Conservation (phyloP, 768 basidiomycete species). For the Boletellus ananas region DNA sequence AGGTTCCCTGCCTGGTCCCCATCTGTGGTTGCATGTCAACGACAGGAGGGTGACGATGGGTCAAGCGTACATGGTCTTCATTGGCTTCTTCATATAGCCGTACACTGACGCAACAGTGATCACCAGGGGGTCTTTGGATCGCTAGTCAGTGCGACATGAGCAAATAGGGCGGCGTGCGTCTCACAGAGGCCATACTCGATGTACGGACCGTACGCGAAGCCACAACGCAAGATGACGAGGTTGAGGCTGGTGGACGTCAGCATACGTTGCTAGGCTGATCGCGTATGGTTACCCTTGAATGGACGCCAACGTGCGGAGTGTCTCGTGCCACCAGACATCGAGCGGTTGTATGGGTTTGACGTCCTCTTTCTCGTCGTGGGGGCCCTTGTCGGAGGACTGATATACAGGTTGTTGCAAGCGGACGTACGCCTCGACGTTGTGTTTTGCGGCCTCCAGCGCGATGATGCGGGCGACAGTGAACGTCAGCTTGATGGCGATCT, state of each 20-base stretch:
- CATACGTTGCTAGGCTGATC: not conserved
- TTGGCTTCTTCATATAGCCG: slow-evolving; percentile 76
- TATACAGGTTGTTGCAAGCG: slow-evolving; percentile 78
- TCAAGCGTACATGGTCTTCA: slow-evolving; percentile 71
- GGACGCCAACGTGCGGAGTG: slow-evolving; percentile 66
- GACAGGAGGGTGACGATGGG: not conserved
- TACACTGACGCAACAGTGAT: slow-evolving; percentile 78
- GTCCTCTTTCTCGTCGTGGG: slow-evolving; percentile 69
- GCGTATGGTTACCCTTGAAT: slow-evolving; percentile 56
- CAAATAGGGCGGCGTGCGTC: slow-evolving; percentile 23
- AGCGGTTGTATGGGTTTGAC: slow-evolving; percentile 64
- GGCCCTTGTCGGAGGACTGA: slow-evolving; percentile 62
- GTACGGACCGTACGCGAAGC: slow-evolving; percentile 80
- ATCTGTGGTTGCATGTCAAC: slow-evolving; percentile 41
- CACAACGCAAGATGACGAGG: slow-evolving; percentile 72
- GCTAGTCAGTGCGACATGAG: slow-evolving; percentile 12
- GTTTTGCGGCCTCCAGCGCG: slow-evolving; percentile 74
- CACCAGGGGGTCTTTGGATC: slow-evolving; percentile 54
- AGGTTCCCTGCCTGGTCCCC: slow-evolving; percentile 75
- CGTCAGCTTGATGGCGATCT: slow-evolving; percentile 80
- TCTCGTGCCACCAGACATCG: slow-evolving; percentile 90
- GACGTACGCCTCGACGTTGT: slow-evolving; percentile 74
- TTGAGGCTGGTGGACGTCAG: slow-evolving; percentile 53
- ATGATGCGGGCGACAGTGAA: slow-evolving; percentile 64
- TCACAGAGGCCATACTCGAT: slow-evolving; percentile 64